Evolutionary conservation across 2,329 filamentous ascomycete genomes (phyloP), one percentile per base, ranked within the genome.

Genomic region (Trichoderma aggressivum): DNA sequence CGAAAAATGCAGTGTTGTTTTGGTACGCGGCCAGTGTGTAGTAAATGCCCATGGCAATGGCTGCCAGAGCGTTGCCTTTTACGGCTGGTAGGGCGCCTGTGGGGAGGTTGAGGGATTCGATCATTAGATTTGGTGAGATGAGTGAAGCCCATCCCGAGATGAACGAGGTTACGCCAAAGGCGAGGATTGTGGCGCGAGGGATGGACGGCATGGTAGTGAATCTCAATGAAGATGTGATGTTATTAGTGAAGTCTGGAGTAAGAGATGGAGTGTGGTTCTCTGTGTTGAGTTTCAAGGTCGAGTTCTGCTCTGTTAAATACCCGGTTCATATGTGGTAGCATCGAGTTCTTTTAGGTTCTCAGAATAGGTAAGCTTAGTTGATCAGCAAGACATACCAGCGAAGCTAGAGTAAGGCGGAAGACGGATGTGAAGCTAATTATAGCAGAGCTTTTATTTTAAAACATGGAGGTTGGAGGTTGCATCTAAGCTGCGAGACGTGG

Each of bases 41-140:
- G 70, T 80, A 80, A 30, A 80, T 72, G 10, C 78, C 76, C 77
- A 79, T 80, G 18, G 76, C 78, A 21, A 79, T 73, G 43, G 77
- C 77, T 12, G 77, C 79, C 5, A 79, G 74, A 73, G 68, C 75
- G 60, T 71, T 75, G 55, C 62, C 74, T 21, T 65, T 70, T 3
- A 72, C 65, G 30, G 75, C 59, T 18, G 62, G 66, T 24, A 59
- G 3, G 21, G 36, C 36, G 24, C 53, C 53, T 18, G 7, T 16
- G 21, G 47, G 63, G 0, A 56, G 11, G 7, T 32, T 21, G 43
- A 63, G 61, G 5, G 24, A 32, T 4, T 64, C 43, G 2, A 64
- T 50, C 43, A 53, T 53, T 1, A 16, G 32, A 18, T 5, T 28
- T 3, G 61, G 43, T n/a, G 12, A 64, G 28, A 32, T 16, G 43